phyloP scores from a whole-genome alignment of 331 rosid species.

The Rhamnella rubrinervis region DNA sequence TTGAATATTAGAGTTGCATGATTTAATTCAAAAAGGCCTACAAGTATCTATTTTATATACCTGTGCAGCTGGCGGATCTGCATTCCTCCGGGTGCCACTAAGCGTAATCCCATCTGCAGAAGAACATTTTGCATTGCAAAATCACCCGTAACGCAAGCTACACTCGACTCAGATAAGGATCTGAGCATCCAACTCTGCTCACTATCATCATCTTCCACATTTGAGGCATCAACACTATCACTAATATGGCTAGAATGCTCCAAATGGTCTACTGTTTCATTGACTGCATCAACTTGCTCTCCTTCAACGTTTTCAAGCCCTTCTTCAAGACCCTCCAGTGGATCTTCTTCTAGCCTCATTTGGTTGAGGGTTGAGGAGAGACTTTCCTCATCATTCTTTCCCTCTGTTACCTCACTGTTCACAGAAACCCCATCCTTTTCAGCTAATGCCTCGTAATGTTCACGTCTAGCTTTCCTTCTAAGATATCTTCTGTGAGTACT shows the following conservation, averaged over 20 bases:
- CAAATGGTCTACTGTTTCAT: slow-evolving; percentile 36
- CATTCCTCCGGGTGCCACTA: slow-evolving; percentile 91
- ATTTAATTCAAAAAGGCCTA: not conserved
- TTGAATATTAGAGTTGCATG: too few relatives aligned
- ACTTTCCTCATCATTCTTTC: slow-evolving; percentile 38
- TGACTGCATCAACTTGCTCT: slow-evolving; percentile 23
- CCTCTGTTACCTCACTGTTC: slow-evolving; percentile 32
- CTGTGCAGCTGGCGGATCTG: slow-evolving; percentile 84
- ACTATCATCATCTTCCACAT: slow-evolving; percentile 56
- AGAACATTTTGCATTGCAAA: slow-evolving; percentile 97
- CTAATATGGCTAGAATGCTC: slow-evolving; percentile 56
- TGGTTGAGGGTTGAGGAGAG: slow-evolving; percentile 44
- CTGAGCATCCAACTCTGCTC: slow-evolving; percentile 92
- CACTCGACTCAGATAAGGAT: slow-evolving; percentile 85
- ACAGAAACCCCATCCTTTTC: slow-evolving; percentile 41
- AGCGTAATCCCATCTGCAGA: slow-evolving; percentile 90
- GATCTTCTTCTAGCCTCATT: slow-evolving; percentile 52
- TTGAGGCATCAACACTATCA: slow-evolving; percentile 56
- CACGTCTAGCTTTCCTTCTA: slow-evolving; percentile 80
- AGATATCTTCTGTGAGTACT: slow-evolving; percentile 84
- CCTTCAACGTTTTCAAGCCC: slow-evolving; percentile 29
- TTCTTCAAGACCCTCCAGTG: slow-evolving; percentile 32
- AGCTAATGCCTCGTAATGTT: slow-evolving; percentile 38
- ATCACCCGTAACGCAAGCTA: slow-evolving; percentile 88
- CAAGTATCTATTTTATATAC: slow-evolving; percentile 29